A percentile compares a stretch with the other conserved stretches of the same genome.
These are phyloP conservation scores for Colletotrichum viniferum DNA, from an alignment of 2,329 filamentous ascomycete genomes.

Conservation along the genomic window DNA sequence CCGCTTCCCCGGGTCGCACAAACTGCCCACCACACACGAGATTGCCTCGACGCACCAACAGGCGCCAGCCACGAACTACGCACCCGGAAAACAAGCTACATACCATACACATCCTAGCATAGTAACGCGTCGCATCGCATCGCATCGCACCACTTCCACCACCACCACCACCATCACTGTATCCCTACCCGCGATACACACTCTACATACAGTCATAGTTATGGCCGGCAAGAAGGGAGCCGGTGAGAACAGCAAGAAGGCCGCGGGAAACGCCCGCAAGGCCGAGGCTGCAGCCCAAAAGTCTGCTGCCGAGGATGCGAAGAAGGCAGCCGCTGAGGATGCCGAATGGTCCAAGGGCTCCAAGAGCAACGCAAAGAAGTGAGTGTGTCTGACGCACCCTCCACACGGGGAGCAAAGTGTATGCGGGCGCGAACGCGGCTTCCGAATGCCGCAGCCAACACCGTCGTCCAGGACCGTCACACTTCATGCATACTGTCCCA, in stretches of 20 bases:
- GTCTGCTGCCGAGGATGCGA: constrained; percentile 70
- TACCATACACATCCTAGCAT: not conserved
- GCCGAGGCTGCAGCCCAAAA: constrained; percentile 86
- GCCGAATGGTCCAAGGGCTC: constrained; percentile 84
- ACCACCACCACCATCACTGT: not conserved
- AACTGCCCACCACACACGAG: not conserved
- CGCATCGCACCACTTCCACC: not conserved
- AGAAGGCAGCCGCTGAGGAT: constrained; percentile 70
- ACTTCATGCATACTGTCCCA: not conserved
- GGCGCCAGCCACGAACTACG: constrained; percentile 6
- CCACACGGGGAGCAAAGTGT: not conserved
- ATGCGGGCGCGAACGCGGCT: not conserved
- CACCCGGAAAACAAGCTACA: constrained; percentile 1
- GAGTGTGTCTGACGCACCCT: constrained; percentile 35
- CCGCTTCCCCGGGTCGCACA: constrained; percentile 1
- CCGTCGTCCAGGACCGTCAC: not conserved
- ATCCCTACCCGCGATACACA: not conserved
- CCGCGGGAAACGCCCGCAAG: constrained; percentile 87
- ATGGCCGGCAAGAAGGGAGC: constrained; percentile 76
- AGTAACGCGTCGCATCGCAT: constrained; percentile 7
- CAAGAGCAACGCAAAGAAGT: constrained; percentile 90
- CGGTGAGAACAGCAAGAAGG: constrained; percentile 87
- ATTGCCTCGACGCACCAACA: constrained; percentile 7
- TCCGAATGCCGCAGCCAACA: not conserved
- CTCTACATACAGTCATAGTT: constrained; percentile 2